phyloP scores from a whole-genome alignment of 179 eudicot genomes.

The Actinidia arguta region DNA sequence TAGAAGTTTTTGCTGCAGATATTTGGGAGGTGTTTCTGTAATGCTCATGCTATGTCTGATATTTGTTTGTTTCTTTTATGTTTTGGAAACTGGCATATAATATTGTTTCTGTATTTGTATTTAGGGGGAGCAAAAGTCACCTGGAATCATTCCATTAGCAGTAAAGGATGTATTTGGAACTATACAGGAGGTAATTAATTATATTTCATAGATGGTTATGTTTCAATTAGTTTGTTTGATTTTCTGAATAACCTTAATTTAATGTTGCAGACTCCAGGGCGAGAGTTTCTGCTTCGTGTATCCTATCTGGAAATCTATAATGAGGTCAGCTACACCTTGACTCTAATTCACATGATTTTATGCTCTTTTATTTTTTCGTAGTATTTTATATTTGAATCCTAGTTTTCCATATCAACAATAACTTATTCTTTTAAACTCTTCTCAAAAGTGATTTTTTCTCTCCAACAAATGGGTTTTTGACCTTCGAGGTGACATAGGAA shows the following conservation, averaged over 20 bases:
- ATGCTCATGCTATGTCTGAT: background rate
- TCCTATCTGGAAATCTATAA: slow-evolving; percentile 97
- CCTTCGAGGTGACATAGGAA: no score
- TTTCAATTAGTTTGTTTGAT: background rate
- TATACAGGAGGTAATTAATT: slow-evolving; percentile 69
- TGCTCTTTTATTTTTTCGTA: background rate
- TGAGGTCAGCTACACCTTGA: slow-evolving; percentile 62
- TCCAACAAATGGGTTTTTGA: no score
- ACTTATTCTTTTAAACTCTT: no score
- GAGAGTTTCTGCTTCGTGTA: slow-evolving; percentile 94
- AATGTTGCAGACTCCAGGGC: slow-evolving; percentile 80
- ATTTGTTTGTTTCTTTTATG: background rate
- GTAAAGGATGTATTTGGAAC: slow-evolving; percentile 80
- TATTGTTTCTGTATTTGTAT: background rate
- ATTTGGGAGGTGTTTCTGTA: background rate
- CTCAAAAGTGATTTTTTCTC: no score
- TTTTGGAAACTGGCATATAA: background rate
- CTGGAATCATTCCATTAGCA: slow-evolving; percentile 81
- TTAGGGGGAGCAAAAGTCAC: slow-evolving; percentile 82
- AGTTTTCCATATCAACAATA: no score
- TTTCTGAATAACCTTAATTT: slow-evolving; percentile 9
- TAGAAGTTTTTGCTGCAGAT: slow-evolving; percentile 14
- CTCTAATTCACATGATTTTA: background rate
- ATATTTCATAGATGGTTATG: background rate
- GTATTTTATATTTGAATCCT: background rate